phyloP scores from a whole-genome alignment of 2,329 filamentous ascomycete genomes.

The Gliomastix tumulicola region DNA sequence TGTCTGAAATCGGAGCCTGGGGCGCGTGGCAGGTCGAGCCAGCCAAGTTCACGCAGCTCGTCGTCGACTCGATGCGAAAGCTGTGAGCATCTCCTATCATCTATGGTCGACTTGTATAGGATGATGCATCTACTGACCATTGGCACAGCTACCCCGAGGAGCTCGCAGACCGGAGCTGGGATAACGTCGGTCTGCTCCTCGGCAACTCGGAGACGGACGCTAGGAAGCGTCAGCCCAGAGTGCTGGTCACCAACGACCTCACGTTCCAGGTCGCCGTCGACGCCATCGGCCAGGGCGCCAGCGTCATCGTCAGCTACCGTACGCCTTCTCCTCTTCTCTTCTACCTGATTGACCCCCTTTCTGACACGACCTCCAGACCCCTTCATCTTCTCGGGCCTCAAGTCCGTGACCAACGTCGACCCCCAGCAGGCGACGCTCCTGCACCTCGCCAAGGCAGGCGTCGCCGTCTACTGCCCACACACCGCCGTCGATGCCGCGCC shows the following conservation, averaged over 20 bases:
- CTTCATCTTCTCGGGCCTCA: constrained; percentile 91
- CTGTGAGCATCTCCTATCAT: constrained; percentile 48
- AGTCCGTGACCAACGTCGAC: constrained; percentile 77
- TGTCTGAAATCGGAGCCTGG: constrained; percentile 21
- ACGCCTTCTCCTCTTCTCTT: too few relatives aligned
- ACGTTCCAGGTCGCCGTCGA: constrained; percentile 86
- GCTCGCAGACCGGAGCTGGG: constrained; percentile 84
- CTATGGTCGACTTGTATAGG: neutral
- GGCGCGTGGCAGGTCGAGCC: constrained; percentile 31
- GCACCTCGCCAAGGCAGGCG: constrained; percentile 73
- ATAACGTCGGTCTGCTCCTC: constrained; percentile 85
- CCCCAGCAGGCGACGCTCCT: constrained; percentile 83
- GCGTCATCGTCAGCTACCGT: constrained; percentile 88
- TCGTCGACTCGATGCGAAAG: constrained; percentile 72
- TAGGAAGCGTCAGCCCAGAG: constrained; percentile 21
- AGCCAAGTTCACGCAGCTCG: constrained; percentile 42
- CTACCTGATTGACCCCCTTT: too few relatives aligned
- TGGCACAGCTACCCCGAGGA: constrained; percentile 74
- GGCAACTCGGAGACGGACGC: constrained; percentile 29
- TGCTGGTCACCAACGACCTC: constrained; percentile 74
- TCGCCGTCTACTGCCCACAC: constrained; percentile 94
- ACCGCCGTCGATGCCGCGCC: constrained; percentile 87
- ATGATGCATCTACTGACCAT: neutral
- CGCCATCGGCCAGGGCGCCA: constrained; percentile 69
- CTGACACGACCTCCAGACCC: constrained; percentile 54